phyloP scores from a whole-genome alignment of 371 early-diverging fungal genomes.

The Saksenaea vasiformis region DNA sequence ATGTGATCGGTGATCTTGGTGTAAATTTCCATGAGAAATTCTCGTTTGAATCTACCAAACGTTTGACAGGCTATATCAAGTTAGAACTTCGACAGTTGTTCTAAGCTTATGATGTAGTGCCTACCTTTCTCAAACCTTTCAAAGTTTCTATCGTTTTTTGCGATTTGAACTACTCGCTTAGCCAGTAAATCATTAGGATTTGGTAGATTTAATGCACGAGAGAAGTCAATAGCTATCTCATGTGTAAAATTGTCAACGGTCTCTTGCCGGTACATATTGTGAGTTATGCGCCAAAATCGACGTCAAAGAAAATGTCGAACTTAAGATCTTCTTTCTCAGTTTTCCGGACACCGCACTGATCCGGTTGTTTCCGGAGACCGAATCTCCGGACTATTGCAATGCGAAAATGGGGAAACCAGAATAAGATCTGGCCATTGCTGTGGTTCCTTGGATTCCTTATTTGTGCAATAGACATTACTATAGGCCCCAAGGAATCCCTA shows the following conservation, averaged over 20 bases:
- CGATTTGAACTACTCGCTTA: slow-evolving; percentile 61
- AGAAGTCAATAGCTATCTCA: slow-evolving; percentile 61
- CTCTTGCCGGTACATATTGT: slow-evolving; percentile 28
- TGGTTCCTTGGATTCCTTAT: no score
- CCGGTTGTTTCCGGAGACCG: no score
- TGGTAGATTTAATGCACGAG: slow-evolving; percentile 58
- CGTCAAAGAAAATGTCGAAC: no score
- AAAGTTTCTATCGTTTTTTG: slow-evolving; percentile 51
- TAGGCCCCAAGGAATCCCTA: no score
- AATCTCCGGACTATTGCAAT: no score
- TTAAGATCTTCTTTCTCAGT: no score
- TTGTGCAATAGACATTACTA: no score
- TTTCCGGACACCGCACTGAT: no score
- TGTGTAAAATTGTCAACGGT: slow-evolving; percentile 46
- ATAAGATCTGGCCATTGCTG: no score
- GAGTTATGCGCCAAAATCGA: no score
- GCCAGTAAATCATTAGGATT: slow-evolving; percentile 65
- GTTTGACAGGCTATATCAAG: slow-evolving; percentile 52
- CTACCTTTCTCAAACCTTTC: slow-evolving; percentile 55
- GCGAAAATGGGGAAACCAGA: no score
- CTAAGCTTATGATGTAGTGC: background rate
- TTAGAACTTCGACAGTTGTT: background rate
- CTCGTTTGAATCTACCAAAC: slow-evolving; percentile 60
- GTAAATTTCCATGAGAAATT: slow-evolving; percentile 55
- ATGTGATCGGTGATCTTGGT: slow-evolving; percentile 41